Base-by-base conservation (phyloP, 257 asterid genomes). In the Plantago major region DNA sequence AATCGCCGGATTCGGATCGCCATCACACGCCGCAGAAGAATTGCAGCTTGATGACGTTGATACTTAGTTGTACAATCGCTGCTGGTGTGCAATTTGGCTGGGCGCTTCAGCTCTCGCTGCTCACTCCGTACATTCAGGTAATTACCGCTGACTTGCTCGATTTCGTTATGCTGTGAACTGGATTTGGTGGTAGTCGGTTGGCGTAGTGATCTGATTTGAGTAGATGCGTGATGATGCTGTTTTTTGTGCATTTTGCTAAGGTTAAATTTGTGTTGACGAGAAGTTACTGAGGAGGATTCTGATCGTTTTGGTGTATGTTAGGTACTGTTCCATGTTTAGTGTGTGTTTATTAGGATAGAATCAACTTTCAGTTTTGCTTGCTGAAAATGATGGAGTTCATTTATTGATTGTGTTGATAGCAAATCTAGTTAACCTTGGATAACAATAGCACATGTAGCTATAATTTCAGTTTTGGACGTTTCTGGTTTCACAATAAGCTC, bases 11-110 rank as follows among this genome's bases (percentile, higher is more conserved):
- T 67, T 77, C 78, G 40, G 70, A 63, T 66, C 70, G 45, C 48
- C 65, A 28, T 63, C 67, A 45, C 30, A 46, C 68, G 62, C 82
- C 78, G 71, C 82, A 62, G 67, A 49, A 63, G 68, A 68, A 74
- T 3, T 78, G 81, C 71, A 79, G 90, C 76, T 73, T 93, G 48
- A 9, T 70, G 48, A 79, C 84, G 68, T 67, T 93, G 81, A 82
- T 87, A 62, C 89, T 90, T 58, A 85, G 95, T 61, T 89, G 99
- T 73, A 76, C 95, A 71, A 89, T 93, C 75, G 99, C 99, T 30
- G 99, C 99, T 8, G 99, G 99, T 16, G 99, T 93, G 14, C 99
- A 93, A 65, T 93, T 93, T 63, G 99, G 99, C 9, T 93, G 99
- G 97, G 99, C 99, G 46, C 81, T 93, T 78, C 99, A 93, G 81